Conservation (phyloP, 2,329 filamentous ascomycete species). For the Ophiostoma populinum region DNA sequence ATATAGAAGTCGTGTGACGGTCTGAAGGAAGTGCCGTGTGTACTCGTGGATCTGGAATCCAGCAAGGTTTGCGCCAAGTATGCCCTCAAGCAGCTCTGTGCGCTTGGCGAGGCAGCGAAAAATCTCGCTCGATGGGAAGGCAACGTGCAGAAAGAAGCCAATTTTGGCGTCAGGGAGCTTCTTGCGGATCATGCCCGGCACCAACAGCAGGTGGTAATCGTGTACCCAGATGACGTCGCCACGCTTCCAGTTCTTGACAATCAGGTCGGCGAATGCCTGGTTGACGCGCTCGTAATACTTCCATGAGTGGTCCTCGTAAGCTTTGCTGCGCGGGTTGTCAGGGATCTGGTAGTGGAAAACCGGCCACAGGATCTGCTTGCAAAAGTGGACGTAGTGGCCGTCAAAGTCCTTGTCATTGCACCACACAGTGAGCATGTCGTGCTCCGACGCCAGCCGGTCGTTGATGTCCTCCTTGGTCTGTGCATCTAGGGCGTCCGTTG, state of each 20-base stretch:
- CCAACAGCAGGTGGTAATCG: conserved; percentile 82
- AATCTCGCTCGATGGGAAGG: conserved; percentile 90
- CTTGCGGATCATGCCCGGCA: conserved; percentile 77
- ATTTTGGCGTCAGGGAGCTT: conserved; percentile 87
- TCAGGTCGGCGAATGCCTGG: conserved; percentile 79
- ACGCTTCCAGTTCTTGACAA: conserved; percentile 81
- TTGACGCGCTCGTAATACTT: conserved; percentile 86
- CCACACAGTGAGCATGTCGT: conserved; percentile 69
- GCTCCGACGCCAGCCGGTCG: conserved; percentile 62
- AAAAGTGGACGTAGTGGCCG: conserved; percentile 88
- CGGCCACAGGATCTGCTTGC: conserved; percentile 95
- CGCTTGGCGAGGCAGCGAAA: conserved; percentile 82
- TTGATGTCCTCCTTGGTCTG: conserved; percentile 70
- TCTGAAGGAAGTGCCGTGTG: conserved; percentile 84
- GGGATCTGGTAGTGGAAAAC: conserved; percentile 98
- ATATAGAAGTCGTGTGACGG: conserved; percentile 78
- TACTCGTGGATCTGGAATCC: conserved; percentile 93
- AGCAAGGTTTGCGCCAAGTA: conserved; percentile 81
- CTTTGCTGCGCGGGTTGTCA: conserved; percentile 95
- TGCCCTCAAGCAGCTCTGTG: conserved; percentile 74
- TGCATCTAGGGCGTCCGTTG: conserved; percentile 66
- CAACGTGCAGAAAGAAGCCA: conserved; percentile 87
- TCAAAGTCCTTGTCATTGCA: conserved; percentile 85
- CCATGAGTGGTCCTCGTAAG: conserved; percentile 95
- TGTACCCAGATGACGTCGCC: conserved; percentile 91